phyloP scores from a whole-genome alignment of 148 eudicot species.

The Mesembryanthemum crystallinum region DNA sequence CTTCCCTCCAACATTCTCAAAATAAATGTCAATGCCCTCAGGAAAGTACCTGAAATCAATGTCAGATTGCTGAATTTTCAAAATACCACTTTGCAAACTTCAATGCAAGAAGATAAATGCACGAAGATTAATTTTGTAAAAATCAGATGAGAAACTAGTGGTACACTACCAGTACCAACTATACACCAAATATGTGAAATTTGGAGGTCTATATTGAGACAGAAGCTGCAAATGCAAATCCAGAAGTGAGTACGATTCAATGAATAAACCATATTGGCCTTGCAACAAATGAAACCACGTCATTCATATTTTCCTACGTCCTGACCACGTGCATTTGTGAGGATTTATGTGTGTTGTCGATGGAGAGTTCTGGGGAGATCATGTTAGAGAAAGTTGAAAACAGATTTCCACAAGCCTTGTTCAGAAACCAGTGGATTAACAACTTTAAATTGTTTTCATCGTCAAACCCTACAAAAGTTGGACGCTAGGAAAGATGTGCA shows the following conservation, averaged over 20 bases:
- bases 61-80: too few species aligned
- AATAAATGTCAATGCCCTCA: slow-evolving; percentile 50
- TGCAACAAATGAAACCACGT: neutral
- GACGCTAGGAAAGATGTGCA: too few species aligned
- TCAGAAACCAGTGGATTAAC: neutral
- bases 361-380: neutral
- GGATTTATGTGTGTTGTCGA: neutral
- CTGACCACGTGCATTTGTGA: neutral
- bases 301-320: neutral
- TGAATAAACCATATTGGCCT: neutral
- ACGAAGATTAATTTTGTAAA: too few species aligned
- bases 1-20: slow-evolving; percentile 54
- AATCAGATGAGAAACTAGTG: too few species aligned
- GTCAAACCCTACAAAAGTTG: too few species aligned
- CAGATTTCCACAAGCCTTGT: neutral
- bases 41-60: slow-evolving; percentile 26
- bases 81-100: too few species aligned
- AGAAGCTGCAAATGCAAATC: neutral
- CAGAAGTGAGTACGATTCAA: neutral
- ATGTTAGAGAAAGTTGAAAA: neutral
- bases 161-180: too few species aligned
- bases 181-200: too few species aligned
- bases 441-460: too few species aligned
- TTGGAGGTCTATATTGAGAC: too few species aligned
- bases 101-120: too few species aligned